Conservation (phyloP, 2,329 filamentous ascomycete genomes). For the Exophiala calicioides region DNA sequence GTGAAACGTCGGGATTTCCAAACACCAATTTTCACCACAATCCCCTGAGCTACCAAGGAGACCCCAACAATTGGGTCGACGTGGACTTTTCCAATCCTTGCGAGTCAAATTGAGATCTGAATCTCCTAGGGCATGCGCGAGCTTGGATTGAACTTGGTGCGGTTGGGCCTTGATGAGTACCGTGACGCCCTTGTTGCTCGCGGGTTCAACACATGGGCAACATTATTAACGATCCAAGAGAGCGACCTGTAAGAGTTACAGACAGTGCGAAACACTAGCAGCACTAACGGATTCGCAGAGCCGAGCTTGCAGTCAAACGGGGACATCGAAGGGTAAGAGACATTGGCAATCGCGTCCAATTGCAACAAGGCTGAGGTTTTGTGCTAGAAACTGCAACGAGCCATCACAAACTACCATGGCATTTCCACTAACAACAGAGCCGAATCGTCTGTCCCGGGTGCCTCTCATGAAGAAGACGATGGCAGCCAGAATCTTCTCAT, state of each 20-base stretch:
- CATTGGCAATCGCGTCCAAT: background rate
- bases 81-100: too few relatives aligned
- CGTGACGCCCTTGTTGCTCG: conserved; percentile 71
- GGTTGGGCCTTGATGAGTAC: conserved; percentile 78
- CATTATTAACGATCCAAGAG: conserved; percentile 79
- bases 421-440: conserved; percentile 52
- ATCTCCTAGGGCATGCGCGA: too few relatives aligned
- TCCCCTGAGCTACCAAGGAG: too few relatives aligned
- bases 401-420: conserved; percentile 73
- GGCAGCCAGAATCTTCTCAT: too few relatives aligned
- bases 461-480: conserved; percentile 39
- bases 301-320: conserved; percentile 73
- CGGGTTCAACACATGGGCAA: conserved; percentile 84
- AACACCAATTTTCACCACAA: too few relatives aligned
- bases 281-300: conserved; percentile 47
- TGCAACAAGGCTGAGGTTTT: conserved; percentile 11
- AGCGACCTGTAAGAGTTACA: conserved; percentile 73
- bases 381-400: conserved; percentile 79
- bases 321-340: conserved; percentile 73
- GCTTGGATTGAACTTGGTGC: too few relatives aligned
- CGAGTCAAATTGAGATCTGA: too few relatives aligned
- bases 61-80: too few relatives aligned
- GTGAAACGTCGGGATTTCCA: too few relatives aligned
- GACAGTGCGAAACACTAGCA: background rate
- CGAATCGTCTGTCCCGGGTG: conserved; percentile 37